These are phyloP conservation scores for Saccharomyces hybrid DNA, from an alignment of 1,139 yeast genomes.

Conservation along the genomic window DNA sequence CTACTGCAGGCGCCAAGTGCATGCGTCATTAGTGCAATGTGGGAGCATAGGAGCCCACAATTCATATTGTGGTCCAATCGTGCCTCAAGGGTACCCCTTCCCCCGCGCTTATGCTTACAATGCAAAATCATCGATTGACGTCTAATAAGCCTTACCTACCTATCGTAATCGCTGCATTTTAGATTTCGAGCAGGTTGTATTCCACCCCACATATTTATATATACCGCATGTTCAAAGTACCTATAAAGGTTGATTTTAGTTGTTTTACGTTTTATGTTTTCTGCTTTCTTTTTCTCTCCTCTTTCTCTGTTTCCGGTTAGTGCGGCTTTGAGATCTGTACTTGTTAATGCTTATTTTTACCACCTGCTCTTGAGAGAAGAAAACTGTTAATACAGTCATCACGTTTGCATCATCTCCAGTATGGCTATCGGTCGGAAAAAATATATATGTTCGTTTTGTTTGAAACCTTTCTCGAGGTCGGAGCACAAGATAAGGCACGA, in stretches of 20 bases:
- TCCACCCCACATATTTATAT: neutral
- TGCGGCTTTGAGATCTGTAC: neutral
- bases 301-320: neutral
- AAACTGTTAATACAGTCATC: neutral
- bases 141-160: neutral
- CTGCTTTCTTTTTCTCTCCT: neutral
- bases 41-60: neutral
- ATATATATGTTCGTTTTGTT: slow-evolving; percentile 74
- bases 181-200: neutral
- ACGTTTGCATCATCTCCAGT: neutral
- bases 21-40: neutral
- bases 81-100: neutral
- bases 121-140: neutral
- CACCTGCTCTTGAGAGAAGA: slow-evolving; percentile 6
- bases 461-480: slow-evolving; percentile 70
- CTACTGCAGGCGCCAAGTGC: neutral
- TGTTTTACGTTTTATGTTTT: neutral
- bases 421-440: slow-evolving; percentile 39
- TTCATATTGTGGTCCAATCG: neutral
- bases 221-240: neutral
- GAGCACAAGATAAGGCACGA: slow-evolving; percentile 82
- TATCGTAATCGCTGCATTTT: neutral
- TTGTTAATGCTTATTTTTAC: neutral
- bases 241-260: neutral
- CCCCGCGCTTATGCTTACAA: neutral